A percentile compares a stretch with the other conserved stretches of the same genome.
phyloP scores from a whole-genome alignment of 2,329 filamentous ascomycete genomes.

The Venturia pyrina region DNA sequence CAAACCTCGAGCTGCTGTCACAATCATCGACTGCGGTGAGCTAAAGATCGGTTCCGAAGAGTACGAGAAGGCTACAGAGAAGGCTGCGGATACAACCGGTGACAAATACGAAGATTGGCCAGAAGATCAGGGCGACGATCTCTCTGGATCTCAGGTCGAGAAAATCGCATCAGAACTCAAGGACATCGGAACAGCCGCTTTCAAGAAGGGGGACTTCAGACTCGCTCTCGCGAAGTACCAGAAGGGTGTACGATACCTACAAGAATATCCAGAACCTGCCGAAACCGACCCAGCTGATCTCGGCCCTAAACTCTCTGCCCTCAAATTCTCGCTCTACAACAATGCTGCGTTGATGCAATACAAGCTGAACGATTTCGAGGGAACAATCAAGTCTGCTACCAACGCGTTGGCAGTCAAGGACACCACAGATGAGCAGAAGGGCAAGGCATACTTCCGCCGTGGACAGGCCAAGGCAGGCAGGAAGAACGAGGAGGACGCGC shows the following conservation, averaged over 20 bases:
- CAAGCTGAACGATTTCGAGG: conserved; percentile 64
- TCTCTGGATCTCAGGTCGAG: conserved; percentile 58
- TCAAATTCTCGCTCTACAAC: conserved; percentile 79
- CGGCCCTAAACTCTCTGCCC: conserved; percentile 54
- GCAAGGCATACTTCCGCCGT: conserved; percentile 80
- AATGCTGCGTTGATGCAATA: conserved; percentile 80
- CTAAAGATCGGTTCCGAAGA: conserved; percentile 53
- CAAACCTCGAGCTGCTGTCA: conserved; percentile 64
- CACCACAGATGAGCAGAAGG: conserved; percentile 64
- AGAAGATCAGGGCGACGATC: conserved; percentile 62
- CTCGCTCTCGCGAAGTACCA: conserved; percentile 84
- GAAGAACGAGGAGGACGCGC: conserved; percentile 75
- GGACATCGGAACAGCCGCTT: conserved; percentile 83
- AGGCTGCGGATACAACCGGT: conserved; percentile 67
- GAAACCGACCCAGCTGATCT: conserved; percentile 63
- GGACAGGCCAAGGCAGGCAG: conserved; percentile 63
- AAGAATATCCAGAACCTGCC: conserved; percentile 63
- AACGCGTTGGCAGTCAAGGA: conserved; percentile 59
- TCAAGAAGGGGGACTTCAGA: conserved; percentile 58
- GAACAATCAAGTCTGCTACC: conserved; percentile 59
- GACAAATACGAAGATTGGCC: conserved; percentile 95
- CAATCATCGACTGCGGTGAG: conserved; percentile 69
- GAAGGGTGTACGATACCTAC: conserved; percentile 82
- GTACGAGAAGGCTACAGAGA: conserved; percentile 56
- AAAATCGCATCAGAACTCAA: conserved; percentile 80